Percentiles rank a stretch among this genome's conserved stretches.
Conservation (phyloP, 768 basidiomycete species). For the Macrolepiota dolichaula region DNA sequence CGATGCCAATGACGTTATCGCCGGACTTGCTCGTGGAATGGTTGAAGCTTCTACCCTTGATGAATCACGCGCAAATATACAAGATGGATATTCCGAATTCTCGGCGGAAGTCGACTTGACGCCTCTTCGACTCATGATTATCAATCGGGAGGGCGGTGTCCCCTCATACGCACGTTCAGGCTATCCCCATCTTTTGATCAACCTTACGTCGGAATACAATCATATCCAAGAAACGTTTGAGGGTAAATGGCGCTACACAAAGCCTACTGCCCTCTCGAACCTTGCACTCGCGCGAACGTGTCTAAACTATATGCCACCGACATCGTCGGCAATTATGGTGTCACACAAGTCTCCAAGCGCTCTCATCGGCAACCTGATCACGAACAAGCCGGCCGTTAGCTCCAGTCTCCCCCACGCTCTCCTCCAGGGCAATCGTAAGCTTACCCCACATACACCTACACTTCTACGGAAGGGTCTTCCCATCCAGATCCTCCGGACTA, state of each 20-base stretch:
- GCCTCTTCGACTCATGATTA: slow-evolving; percentile 94
- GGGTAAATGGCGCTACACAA: slow-evolving; percentile 65
- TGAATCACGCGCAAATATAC: slow-evolving; percentile 25
- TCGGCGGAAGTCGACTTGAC: slow-evolving; percentile 75
- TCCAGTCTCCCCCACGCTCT: slow-evolving; percentile 94
- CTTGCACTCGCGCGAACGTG: slow-evolving; percentile 83
- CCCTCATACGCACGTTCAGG: slow-evolving; percentile 96
- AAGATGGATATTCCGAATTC: slow-evolving; percentile 31
- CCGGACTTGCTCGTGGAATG: slow-evolving; percentile 87
- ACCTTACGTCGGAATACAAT: slow-evolving; percentile 81
- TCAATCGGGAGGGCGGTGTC: slow-evolving; percentile 93
- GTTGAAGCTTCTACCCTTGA: slow-evolving; percentile 44
- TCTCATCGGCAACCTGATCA: slow-evolving; percentile 95
- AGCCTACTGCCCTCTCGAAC: slow-evolving; percentile 87
- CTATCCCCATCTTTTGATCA: slow-evolving; percentile 93
- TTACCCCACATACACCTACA: slow-evolving; percentile 90
- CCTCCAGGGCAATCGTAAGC: slow-evolving; percentile 79
- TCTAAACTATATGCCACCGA: slow-evolving; percentile 86
- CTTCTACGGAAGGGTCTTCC: slow-evolving; percentile 86
- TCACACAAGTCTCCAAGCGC: slow-evolving; percentile 95
- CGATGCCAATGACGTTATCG: slow-evolving; percentile 84
- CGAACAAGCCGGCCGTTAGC: slow-evolving; percentile 95
- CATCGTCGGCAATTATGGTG: slow-evolving; percentile 94
- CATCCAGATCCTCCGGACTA: slow-evolving; percentile 73
- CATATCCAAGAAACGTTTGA: slow-evolving; percentile 87